Percentiles rank a stretch among this genome's conserved stretches.
Conservation (phyloP, 768 basidiomycete genomes). For the Serendipita sp. region DNA sequence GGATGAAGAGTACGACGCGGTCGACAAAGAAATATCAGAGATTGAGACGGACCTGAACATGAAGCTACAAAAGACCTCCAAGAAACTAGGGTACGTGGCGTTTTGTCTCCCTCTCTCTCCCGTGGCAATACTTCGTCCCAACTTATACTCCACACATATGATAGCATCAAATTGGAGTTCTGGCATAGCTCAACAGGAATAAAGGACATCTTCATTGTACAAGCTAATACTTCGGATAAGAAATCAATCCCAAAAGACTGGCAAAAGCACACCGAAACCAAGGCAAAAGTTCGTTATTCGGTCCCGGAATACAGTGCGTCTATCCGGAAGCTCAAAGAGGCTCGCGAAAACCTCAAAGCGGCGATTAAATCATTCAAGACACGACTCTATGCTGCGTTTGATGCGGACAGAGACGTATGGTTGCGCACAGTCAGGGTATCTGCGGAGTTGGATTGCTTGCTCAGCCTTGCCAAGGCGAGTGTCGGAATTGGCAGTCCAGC, state of each 20-base stretch:
- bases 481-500: conserved; percentile 80
- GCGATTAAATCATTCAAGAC: conserved; percentile 73
- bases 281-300: conserved; percentile 59
- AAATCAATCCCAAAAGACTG: conserved; percentile 59
- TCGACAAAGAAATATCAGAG: conserved; percentile 50
- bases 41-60: conserved; percentile 61
- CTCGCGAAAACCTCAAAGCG: conserved; percentile 68
- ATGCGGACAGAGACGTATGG: conserved; percentile 66
- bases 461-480: conserved; percentile 82
- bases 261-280: conserved; percentile 66
- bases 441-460: conserved; percentile 91
- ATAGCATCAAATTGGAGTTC: conserved; percentile 29
- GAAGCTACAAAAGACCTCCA: conserved; percentile 48
- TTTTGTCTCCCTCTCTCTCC: too few relatives aligned
- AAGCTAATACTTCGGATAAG: conserved; percentile 44
- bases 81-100: conserved; percentile 42
- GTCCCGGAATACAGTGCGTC: conserved; percentile 55
- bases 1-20: conserved; percentile 68
- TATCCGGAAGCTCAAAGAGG: conserved; percentile 80
- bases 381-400: conserved; percentile 67
- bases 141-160: too few relatives aligned
- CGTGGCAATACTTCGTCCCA: too few relatives aligned
- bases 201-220: conserved; percentile 89
- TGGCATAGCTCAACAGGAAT: conserved; percentile 74
- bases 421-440: conserved; percentile 69